These are phyloP conservation scores for Nicotiana obtusifolia DNA, from an alignment of 257 asterid genomes.

Conservation along the genomic window DNA sequence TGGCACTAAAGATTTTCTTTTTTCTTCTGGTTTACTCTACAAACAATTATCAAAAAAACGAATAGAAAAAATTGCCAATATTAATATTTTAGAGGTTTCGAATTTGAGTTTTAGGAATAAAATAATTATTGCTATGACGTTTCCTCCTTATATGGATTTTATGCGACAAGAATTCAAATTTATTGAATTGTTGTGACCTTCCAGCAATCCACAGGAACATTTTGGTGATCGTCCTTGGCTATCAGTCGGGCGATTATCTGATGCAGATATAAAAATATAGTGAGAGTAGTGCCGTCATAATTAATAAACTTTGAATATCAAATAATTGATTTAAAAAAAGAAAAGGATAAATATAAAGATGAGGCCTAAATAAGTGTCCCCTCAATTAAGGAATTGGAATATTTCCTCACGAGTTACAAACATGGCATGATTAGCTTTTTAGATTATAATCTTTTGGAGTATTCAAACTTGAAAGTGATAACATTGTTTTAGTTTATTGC, in stretches of 20 bases:
- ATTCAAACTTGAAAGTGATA: neutral
- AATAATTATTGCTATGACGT: too few relatives aligned
- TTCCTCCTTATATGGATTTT: too few relatives aligned
- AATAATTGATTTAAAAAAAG: neutral
- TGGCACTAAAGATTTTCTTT: neutral
- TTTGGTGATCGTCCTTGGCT: too few relatives aligned
- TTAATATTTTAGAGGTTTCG: too few relatives aligned
- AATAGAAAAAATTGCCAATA: neutral
- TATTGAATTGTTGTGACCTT: too few relatives aligned
- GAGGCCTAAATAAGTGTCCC: neutral
- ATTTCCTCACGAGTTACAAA: neutral
- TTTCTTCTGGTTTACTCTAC: neutral
- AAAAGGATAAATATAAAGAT: neutral
- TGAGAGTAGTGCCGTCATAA: too few relatives aligned
- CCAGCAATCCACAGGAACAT: too few relatives aligned
- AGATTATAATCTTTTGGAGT: neutral
- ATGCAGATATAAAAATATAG: too few relatives aligned
- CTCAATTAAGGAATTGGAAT: neutral
- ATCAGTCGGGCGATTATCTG: too few relatives aligned
- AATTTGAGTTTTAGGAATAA: too few relatives aligned
- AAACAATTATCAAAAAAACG: neutral
- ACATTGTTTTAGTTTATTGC: neutral
- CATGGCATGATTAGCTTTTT: conserved; percentile 3
- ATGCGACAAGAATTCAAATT: too few relatives aligned
- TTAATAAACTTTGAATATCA: too few relatives aligned